A percentile compares a stretch with the other conserved stretches of the same genome.
Evolutionary conservation across 192 early-diverging fungal species (phyloP).

Genomic region (Coemansia sp.): DNA sequence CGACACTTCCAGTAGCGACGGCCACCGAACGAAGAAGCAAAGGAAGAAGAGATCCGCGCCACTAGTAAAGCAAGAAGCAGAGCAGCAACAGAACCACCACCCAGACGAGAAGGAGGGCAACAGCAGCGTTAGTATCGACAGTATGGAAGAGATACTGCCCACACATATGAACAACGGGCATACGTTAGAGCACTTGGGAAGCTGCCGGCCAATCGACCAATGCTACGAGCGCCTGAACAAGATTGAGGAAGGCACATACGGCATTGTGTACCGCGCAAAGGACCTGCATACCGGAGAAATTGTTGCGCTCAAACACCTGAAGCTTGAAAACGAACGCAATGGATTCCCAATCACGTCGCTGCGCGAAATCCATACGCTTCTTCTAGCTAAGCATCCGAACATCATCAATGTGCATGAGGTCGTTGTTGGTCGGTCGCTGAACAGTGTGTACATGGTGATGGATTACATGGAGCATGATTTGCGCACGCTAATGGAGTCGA

Average conservation of each 20-base stretch:
- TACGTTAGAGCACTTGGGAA: conserved; percentile 8
- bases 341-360: conserved; percentile 81
- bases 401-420: conserved; percentile 83
- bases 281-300: conserved; percentile 78
- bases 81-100: neutral
- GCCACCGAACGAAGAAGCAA: neutral
- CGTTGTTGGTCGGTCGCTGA: conserved; percentile 59
- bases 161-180: neutral
- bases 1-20: neutral
- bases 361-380: conserved; percentile 74
- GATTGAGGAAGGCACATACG: conserved; percentile 96
- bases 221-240: conserved; percentile 91
- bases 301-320: conserved; percentile 75
- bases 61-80: neutral
- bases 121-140: neutral
- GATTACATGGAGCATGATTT: conserved; percentile 97
- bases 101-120: neutral
- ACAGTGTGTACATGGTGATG: conserved; percentile 94
- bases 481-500: conserved; percentile 84
- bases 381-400: conserved; percentile 78
- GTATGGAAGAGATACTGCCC: neutral
- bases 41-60: neutral
- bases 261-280: conserved; percentile 90
- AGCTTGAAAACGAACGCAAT: conserved; percentile 73
- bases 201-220: conserved; percentile 39